A percentile compares a stretch with the other conserved stretches of the same genome.
Evolutionary conservation across 2,329 filamentous ascomycete genomes (phyloP).

Genomic region (Colletotrichum melonis): DNA sequence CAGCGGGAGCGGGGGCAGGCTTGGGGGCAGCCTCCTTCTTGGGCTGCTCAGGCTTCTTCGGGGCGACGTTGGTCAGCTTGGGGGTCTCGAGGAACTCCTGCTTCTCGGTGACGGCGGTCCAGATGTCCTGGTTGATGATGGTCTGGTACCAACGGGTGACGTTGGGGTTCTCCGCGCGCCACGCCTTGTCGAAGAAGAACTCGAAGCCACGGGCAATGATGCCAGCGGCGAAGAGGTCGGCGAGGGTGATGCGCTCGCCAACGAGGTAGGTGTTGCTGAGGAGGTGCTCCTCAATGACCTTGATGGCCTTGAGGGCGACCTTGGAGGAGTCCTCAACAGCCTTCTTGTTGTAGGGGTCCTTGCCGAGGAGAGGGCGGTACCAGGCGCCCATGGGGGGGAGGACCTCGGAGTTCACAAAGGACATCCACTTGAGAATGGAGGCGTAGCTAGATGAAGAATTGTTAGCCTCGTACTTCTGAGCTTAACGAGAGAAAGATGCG

Average conservation of each 20-base stretch:
- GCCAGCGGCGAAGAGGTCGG: conserved; percentile 87
- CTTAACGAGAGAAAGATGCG: conserved; percentile 18
- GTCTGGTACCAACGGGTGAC: conserved; percentile 95
- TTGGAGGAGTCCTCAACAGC: conserved; percentile 83
- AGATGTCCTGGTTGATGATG: conserved; percentile 92
- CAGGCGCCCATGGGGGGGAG: conserved; percentile 79
- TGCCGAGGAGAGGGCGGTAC: conserved; percentile 88
- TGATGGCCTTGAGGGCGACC: conserved; percentile 73
- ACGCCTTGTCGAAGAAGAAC: conserved; percentile 93
- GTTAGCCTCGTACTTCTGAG: conserved; percentile 40
- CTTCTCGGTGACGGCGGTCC: conserved; percentile 81
- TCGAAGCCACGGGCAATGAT: conserved; percentile 90
- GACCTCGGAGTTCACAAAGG: conserved; percentile 92
- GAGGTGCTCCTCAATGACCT: conserved; percentile 87
- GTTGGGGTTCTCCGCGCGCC: conserved; percentile 85
- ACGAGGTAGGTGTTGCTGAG: conserved; percentile 95
- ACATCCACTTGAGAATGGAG: conserved; percentile 98
- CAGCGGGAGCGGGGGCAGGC: conserved; percentile 52
- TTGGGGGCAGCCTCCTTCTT: conserved; percentile 67
- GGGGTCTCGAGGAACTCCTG: conserved; percentile 85
- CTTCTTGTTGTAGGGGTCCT: conserved; percentile 97
- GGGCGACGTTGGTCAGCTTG: conserved; percentile 74
- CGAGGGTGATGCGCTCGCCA: conserved; percentile 96
- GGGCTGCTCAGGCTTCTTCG: conserved; percentile 83
- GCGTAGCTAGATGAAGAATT: conserved; percentile 71